phyloP scores from a whole-genome alignment of 2,329 filamentous ascomycete genomes.

The Neonectria hederae region DNA sequence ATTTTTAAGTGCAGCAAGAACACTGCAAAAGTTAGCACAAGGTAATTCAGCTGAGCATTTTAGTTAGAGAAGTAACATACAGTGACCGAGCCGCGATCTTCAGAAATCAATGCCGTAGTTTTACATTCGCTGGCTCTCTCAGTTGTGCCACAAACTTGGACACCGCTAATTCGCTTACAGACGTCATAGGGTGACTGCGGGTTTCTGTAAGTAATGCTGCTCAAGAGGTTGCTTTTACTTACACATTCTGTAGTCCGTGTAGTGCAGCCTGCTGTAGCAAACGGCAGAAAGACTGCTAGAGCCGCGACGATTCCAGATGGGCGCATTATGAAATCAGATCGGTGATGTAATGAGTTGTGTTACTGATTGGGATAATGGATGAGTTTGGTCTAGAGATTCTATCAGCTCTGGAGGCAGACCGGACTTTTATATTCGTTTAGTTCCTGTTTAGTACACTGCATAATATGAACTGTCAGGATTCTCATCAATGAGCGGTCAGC shows the following conservation, averaged over 20 bases:
- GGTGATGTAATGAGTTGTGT: not conserved
- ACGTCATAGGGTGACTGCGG: constrained; percentile 64
- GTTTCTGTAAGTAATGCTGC: constrained; percentile 3
- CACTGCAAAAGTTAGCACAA: not conserved
- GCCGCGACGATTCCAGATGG: not conserved
- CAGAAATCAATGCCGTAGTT: not conserved
- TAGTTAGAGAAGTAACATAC: not conserved
- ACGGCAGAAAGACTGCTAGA: constrained; percentile 6
- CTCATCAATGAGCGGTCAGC: not conserved
- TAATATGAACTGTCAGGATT: not conserved
- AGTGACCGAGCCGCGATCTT: not conserved
- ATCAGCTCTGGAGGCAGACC: not conserved
- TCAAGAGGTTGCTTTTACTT: constrained; percentile 1
- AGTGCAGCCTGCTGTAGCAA: not conserved
- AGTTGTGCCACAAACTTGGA: constrained; percentile 60
- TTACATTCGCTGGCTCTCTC: not conserved
- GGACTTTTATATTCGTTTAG: not conserved
- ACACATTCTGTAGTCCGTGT: not conserved
- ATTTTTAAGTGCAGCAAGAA: not conserved
- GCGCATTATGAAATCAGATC: not conserved
- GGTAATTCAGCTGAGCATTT: not conserved
- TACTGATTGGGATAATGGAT: not conserved
- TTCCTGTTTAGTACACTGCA: not conserved
- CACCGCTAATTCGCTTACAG: constrained; percentile 83
- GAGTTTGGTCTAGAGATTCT: not conserved